Base-by-base conservation (phyloP, 352 stramenopile genomes). In the Pythium oligandrum region DNA sequence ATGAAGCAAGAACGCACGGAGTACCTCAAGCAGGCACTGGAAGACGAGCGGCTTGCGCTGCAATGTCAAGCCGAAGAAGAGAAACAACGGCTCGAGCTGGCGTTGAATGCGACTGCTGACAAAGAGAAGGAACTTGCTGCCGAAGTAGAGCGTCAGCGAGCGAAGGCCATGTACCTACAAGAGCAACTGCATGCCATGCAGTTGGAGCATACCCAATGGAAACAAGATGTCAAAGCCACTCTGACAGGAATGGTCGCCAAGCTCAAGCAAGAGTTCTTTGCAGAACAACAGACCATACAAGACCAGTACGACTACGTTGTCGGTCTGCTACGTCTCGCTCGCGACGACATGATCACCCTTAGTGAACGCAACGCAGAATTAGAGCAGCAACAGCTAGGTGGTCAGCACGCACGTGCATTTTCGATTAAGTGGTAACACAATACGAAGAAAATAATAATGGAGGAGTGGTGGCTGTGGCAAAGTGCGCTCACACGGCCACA, bases 51-150 rank as follows among this genome's bases (percentile, higher is more conserved):
- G 4, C 50, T 66, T 9, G 54, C 61, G 35, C 71, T 91, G n/a
- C 74, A 93, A 36, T 49, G 59, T 5, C 59, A 86, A 39, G 77
- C 75, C 1, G 75, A 88, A 31, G 62, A 81, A 30, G 77, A 90
- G 39, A 88, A 86, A 57, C 57, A 75, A 34, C 64, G 61, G 39
- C 58, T 91, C 1, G 58, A 75, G 31, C 47, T 76, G 5, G 68
- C 72, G 17, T 44, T 89, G 10, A 54, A 71, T 5, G 74, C 68
- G 4, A 86, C 78, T 1, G 68, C 69, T 6, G 77, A 90, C 55
- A 92, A 91, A 49, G 79, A 91, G 51, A 88, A 94, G 48, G 78
- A 90, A 44, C 65, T 92, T 5, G 64, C 75, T 1, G 76, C 89
- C 17, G 81, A 91, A 61, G 79, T 91, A 2, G 78, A 90, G 45